Conservation (phyloP, 176 grass and related monocot genomes). For the Carex parvula region DNA sequence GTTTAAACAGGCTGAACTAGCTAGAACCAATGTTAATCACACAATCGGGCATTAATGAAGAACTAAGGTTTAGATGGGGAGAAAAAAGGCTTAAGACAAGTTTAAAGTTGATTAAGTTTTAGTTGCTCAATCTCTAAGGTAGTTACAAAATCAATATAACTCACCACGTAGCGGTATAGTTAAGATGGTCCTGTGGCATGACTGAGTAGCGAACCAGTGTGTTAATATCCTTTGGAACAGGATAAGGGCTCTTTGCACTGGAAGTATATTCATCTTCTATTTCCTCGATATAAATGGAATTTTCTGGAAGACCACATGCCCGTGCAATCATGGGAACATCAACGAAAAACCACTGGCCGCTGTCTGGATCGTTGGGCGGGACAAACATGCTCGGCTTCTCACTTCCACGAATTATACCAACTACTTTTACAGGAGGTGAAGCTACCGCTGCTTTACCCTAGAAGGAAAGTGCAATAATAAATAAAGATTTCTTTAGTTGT, state of each 20-base stretch:
- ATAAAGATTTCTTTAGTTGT: not conserved
- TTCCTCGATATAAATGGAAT: slow-evolving; percentile 73
- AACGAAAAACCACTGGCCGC: slow-evolving; percentile 92
- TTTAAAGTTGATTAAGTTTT: not conserved
- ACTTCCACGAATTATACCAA: slow-evolving; percentile 83
- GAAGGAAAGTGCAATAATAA: slow-evolving; percentile 21
- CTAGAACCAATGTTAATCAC: not conserved
- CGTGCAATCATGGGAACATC: slow-evolving; percentile 73
- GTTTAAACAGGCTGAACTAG: not conserved
- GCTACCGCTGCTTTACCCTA: slow-evolving; percentile 42
- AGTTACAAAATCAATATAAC: not conserved
- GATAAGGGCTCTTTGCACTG: slow-evolving; percentile 73
- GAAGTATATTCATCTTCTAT: slow-evolving; percentile 50
- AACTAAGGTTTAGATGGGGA: not conserved
- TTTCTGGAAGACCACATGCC: slow-evolving; percentile 66
- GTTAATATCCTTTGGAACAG: slow-evolving; percentile 88
- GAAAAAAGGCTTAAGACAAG: not conserved
- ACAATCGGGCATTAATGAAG: not conserved
- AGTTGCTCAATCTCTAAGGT: not conserved
- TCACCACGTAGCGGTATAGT: slow-evolving; percentile 84
- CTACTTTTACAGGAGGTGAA: slow-evolving; percentile 46
- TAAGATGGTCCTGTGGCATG: slow-evolving; percentile 92
- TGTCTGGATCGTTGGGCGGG: slow-evolving; percentile 74
- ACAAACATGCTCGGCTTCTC: slow-evolving; percentile 97
- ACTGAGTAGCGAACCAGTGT: slow-evolving; percentile 78